Evolutionary conservation across 768 basidiomycete species (phyloP), one percentile per base, ranked within the genome.

Genomic region (Chalciporus sphaerocephalus): DNA sequence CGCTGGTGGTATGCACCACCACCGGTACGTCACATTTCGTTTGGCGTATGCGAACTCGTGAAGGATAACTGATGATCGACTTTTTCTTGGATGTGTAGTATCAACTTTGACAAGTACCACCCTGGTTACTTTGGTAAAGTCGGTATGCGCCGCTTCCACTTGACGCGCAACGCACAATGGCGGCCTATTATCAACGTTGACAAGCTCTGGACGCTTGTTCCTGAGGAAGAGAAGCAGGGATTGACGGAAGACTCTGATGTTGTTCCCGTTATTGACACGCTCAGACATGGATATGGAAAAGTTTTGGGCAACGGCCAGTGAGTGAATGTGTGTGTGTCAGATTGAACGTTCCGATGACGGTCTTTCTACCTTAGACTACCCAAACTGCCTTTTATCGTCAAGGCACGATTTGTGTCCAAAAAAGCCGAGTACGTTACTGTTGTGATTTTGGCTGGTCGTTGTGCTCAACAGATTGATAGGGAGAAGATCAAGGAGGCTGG

Each of bases 121-220:
- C 93, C 93, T 70, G 94, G 94, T 89, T 97, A 97, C 92, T 98
- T 95, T 70, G 94, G 94, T 79, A 97, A 97, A 76, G 92, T 95
- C 69, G 96, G 96, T 91, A 99, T 99, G 95, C 85, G 96, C 67
- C 85, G 86, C 72, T 99, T 87, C 89, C 96, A 99, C 70, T 72
- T 92, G 53, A 92, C 89, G 45, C 85, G 85, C 71, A 96, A 96
- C 71, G 70, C 78, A 57, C 77, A 83, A 72, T 96, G 92, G 93
- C 81, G 87, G 53, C 93, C 95, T 16, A 87, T 86, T 67, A 90
- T 99, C 85, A 99, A 99, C 76, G 84, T 98, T 69, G 96, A 98
- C 81, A 94, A 94, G 75, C 79, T 95, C 42, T 92, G 92, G 92
- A 78, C 81, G 52, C 85, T 96, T 61, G 86, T 96, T 22, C 90